Base-by-base conservation (phyloP, 1,139 yeast species). In the Zygoascus sp. region DNA sequence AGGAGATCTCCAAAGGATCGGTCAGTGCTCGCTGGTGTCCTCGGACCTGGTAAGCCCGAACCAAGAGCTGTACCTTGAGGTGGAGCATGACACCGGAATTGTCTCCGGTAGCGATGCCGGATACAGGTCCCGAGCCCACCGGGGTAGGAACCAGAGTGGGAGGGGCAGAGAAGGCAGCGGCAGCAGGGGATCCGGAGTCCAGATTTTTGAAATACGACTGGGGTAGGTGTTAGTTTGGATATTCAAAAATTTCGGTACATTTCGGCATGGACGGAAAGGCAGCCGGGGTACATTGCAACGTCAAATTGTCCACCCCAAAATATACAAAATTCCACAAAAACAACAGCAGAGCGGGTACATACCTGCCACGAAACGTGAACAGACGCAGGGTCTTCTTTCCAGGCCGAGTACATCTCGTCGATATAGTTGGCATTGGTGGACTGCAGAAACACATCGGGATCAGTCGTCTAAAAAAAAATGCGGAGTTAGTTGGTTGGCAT, bases 1-100 rank as follows among this genome's bases (percentile, higher is more conserved):
- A 87, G 23, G 92, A 80, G 62, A 92, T 85, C 32, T 86, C 94
- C 64, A 92, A 75, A 15, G 99, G 99, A 69, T 92, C 99, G 53
- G 90, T 83, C 63, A 82, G 84, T 44, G 98, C 97, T 73, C 87
- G 88, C 67, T 83, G 86, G 68, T 92, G 98, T 56, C 98, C 99
- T 69, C 97, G 82, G 46, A 92, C 98, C 73, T 92, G 98, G 72
- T 90, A 94, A 39, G 98, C 98, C 68, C 99, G 86, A 53, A 94
- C 97, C 61, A 92, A 76, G 59, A 92, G 79, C 76, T 92, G 99
- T 20, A 89, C 95, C 70, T 92, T 94, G 75, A 92, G 79, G 68
- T 94, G 98, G 53, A 88, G 77, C 57, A 87, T 77, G 47, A 92
- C 89, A 58, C 83, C 89, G 47, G 59, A 52, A 34, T 50, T 44